phyloP scores from a whole-genome alignment of 2,329 filamentous ascomycete species.

The Botrytis elliptica region DNA sequence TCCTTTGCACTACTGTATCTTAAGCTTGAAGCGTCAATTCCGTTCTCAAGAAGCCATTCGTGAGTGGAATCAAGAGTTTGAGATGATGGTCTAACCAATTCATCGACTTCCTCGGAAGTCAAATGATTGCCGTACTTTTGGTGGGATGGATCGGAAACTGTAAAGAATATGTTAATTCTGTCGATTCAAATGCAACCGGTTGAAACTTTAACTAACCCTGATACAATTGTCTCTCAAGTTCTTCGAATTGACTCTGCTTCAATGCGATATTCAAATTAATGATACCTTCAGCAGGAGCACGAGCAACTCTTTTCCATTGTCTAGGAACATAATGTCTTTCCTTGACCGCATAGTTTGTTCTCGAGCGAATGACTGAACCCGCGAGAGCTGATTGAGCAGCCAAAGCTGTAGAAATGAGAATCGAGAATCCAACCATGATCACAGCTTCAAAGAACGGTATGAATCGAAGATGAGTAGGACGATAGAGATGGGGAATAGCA shows the following conservation, averaged over 20 bases:
- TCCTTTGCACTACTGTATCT: slow-evolving; percentile 54
- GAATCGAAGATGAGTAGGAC: not conserved
- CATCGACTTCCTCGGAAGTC: slow-evolving; percentile 50
- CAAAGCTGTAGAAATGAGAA: slow-evolving; percentile 21
- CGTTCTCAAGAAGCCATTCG: slow-evolving; percentile 56
- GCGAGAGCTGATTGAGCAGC: slow-evolving; percentile 19
- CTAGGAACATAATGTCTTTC: slow-evolving; percentile 53
- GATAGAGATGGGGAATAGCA: not conserved
- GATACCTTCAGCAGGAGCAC: slow-evolving; percentile 48
- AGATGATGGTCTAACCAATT: slow-evolving; percentile 52
- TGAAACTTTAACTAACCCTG: slow-evolving; percentile 42
- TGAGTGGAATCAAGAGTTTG: slow-evolving; percentile 53
- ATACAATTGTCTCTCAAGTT: slow-evolving; percentile 54
- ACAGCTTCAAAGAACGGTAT: not conserved
- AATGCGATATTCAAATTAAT: slow-evolving; percentile 58
- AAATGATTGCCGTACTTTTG: slow-evolving; percentile 56
- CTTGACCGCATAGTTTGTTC: slow-evolving; percentile 50
- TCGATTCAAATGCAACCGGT: not conserved
- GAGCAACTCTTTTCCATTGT: slow-evolving; percentile 49
- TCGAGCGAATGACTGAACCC: slow-evolving; percentile 20
- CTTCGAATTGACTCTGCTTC: slow-evolving; percentile 55
- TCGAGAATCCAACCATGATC: slow-evolving; percentile 19
- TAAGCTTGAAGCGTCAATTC: slow-evolving; percentile 44
- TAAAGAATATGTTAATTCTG: not conserved
- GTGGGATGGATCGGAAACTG: slow-evolving; percentile 53